Evolutionary conservation across 2,329 filamentous ascomycete species (phyloP).

Genomic region (Penicillium corylophilum): DNA sequence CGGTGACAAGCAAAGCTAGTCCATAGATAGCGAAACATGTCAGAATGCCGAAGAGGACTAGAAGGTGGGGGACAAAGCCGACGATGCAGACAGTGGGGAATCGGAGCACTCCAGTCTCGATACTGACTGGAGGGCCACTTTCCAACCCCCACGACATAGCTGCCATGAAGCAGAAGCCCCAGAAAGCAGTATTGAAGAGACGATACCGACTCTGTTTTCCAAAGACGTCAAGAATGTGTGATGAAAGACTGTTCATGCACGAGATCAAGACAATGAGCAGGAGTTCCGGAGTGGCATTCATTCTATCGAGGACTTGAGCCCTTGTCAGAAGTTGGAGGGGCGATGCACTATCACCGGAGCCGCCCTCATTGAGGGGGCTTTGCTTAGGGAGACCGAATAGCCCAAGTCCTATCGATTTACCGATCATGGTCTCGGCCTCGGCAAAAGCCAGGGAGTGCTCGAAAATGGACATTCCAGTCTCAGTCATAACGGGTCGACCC

Average conservation of each 20-base stretch:
- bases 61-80: slow-evolving; percentile 89
- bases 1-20: slow-evolving; percentile 73
- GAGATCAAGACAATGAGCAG: slow-evolving; percentile 85
- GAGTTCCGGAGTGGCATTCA: slow-evolving; percentile 88
- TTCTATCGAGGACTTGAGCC: slow-evolving; percentile 66
- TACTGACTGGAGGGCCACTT: slow-evolving; percentile 44
- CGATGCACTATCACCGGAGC: slow-evolving; percentile 34
- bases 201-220: slow-evolving; percentile 76
- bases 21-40: slow-evolving; percentile 75
- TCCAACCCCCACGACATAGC: slow-evolving; percentile 76
- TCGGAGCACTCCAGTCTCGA: slow-evolving; percentile 64
- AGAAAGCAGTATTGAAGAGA: slow-evolving; percentile 83
- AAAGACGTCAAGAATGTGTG: slow-evolving; percentile 77
- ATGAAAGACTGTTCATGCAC: slow-evolving; percentile 81
- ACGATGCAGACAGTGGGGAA: slow-evolving; percentile 95
- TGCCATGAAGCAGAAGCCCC: slow-evolving; percentile 86
- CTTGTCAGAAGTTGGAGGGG: slow-evolving; percentile 40
- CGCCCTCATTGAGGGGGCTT: slow-evolving; percentile 45
- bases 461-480: slow-evolving; percentile 94
- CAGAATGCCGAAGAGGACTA: slow-evolving; percentile 76
- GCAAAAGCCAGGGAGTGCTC: slow-evolving; percentile 95
- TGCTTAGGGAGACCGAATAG: slow-evolving; percentile 56
- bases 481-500: slow-evolving; percentile 73
- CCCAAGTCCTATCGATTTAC: slow-evolving; percentile 73
- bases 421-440: slow-evolving; percentile 86